Base-by-base conservation (phyloP, 2,329 filamentous ascomycete species). In the Truncatella angustata region DNA sequence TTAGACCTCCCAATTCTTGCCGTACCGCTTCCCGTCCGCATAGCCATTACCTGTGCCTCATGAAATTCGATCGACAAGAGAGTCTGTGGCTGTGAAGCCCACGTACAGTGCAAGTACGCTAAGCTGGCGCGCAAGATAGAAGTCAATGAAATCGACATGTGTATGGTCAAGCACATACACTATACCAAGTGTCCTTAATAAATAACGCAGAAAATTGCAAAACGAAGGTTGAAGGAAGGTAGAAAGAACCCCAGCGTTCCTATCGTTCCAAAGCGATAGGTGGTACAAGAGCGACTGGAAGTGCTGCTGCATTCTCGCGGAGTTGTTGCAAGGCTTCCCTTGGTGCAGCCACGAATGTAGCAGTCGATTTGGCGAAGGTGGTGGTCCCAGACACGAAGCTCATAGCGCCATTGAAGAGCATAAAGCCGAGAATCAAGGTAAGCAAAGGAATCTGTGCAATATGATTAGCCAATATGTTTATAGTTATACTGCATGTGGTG, bases 391-490 rank as follows among this genome's bases (percentile, higher is more conserved):
- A 58, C 37, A 54, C 40, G 18, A 67, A 43, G 16, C 61, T 60
- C 6, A 63, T 58, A 36, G 66, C 66, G 50, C 67, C 67, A 49
- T 63, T 71, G 54, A 58, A 63, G 12, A 69, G 52, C 67, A 72
- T 68, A 21, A 66, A 63, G 12, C 67, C 60, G n/a, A 71, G 58
- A 23, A 70, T 64, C 43, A 71, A 58, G 18, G 70, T 52, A 23
- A 71, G 60, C 42, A 72, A 62, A 35, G 70, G 70, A 52, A 73
- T 67, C 70, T 72, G 53, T n/a, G 24, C 39, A 24, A 45, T 42
- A 43, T 14, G 37, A 21, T 49, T 16, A 49, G 45, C n/a, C n/a
- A n/a, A n/a, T n/a, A n/a, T n/a, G n/a, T n/a, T n/a, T n/a, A n/a
- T n/a, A n/a, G n/a, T n/a, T n/a, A n/a, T n/a, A n/a, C n/a, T n/a